These are phyloP conservation scores for Colletotrichum lentis DNA, from an alignment of 2,329 filamentous ascomycete genomes.

Conservation along the genomic window DNA sequence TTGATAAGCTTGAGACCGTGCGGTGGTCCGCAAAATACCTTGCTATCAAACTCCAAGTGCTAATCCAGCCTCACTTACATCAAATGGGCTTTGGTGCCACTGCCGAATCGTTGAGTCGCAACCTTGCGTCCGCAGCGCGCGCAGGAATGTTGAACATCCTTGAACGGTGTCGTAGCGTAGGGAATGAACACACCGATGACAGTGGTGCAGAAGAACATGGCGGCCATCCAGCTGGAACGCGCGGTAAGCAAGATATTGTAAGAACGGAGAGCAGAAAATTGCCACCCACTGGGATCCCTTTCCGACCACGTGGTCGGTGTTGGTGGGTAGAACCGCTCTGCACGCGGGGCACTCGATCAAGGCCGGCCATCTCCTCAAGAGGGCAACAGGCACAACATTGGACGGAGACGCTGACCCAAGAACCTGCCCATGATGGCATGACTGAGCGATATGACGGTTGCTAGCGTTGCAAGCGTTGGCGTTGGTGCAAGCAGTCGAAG, in stretches of 20 bases:
- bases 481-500: background rate
- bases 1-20: no score
- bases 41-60: background rate
- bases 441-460: conserved; percentile 3
- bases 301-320: conserved; percentile 21
- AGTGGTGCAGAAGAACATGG: conserved; percentile 35
- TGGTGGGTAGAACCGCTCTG: conserved; percentile 22
- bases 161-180: conserved; percentile 31
- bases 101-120: conserved; percentile 30
- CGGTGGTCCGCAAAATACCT: no score
- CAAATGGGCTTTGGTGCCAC: conserved; percentile 28
- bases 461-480: background rate
- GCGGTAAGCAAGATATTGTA: background rate
- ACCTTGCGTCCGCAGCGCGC: conserved; percentile 30
- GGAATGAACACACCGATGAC: conserved; percentile 31
- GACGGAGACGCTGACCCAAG: conserved; percentile 1
- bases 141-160: conserved; percentile 34
- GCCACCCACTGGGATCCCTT: conserved; percentile 35
- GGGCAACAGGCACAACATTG: conserved; percentile 31
- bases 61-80: conserved; percentile 6
- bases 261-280: background rate
- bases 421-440: conserved; percentile 1
- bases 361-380: conserved; percentile 29
- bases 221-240: conserved; percentile 31
- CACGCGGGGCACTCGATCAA: conserved; percentile 34